These are phyloP conservation scores for Paramecium caudatum DNA, from an alignment of 73 alveolate genomes.

Conservation along the genomic window DNA sequence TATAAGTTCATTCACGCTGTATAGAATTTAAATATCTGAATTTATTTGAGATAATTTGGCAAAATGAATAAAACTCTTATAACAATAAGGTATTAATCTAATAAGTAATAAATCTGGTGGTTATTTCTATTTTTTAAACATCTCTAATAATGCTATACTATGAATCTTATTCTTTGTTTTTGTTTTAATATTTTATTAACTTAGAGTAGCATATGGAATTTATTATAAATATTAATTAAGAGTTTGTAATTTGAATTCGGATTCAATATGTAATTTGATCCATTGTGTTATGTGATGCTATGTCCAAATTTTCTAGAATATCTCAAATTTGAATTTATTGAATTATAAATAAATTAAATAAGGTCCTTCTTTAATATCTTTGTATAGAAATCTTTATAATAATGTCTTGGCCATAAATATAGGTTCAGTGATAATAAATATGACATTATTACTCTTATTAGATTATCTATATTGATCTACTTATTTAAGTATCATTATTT, in stretches of 20 bases:
- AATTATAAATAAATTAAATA: too few species aligned
- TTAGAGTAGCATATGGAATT: neutral
- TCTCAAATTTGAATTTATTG: neutral
- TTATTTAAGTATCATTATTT: neutral
- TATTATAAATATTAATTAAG: too few species aligned
- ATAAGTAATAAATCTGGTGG: too few species aligned
- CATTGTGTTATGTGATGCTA: neutral
- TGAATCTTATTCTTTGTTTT: neutral
- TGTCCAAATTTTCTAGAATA: too few species aligned
- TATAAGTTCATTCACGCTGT: too few species aligned
- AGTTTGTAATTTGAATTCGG: neutral
- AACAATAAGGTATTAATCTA: too few species aligned
- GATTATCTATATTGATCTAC: constrained; percentile 14
- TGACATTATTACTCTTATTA: neutral
- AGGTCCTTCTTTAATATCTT: neutral
- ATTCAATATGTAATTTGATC: neutral
- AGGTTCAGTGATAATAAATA: constrained; percentile 48
- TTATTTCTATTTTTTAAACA: too few species aligned
- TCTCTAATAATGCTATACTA: too few species aligned
- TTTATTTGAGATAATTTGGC: too few species aligned
- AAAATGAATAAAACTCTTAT: too few species aligned
- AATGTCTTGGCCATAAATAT: constrained; percentile 23
- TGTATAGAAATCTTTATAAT: constrained; percentile 10
- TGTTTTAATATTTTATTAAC: neutral
- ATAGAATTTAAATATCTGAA: too few species aligned